Conservation (phyloP, 2,329 filamentous ascomycete species). For the Mycosphaerella arachidis region DNA sequence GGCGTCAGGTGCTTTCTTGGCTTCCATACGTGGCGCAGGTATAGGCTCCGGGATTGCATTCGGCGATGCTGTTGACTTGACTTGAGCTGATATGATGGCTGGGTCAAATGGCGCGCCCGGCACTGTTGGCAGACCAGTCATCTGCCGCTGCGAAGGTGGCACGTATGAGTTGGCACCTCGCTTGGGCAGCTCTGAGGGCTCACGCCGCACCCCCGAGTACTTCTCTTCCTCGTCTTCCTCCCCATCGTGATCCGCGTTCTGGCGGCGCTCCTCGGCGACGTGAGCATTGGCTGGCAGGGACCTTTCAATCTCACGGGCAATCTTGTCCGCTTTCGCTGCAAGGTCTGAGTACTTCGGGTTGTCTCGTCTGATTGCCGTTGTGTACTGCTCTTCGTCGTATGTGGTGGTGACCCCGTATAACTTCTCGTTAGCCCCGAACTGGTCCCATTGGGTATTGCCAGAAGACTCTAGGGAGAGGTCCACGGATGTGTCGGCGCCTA, state of each 20-base stretch:
- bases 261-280: constrained; percentile 76
- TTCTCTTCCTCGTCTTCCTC: constrained; percentile 89
- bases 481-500: constrained; percentile 47
- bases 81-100: constrained; percentile 83
- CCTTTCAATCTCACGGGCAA: constrained; percentile 84
- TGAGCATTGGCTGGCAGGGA: constrained; percentile 71
- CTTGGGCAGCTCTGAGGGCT: constrained; percentile 56
- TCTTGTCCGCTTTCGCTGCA: constrained; percentile 71
- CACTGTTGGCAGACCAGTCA: constrained; percentile 67
- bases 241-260: constrained; percentile 60
- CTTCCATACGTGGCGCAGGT: constrained; percentile 3
- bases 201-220: constrained; percentile 87
- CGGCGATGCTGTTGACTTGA: constrained; percentile 47
- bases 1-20: constrained; percentile 24
- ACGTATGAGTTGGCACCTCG: constrained; percentile 72
- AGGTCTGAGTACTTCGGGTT: constrained; percentile 77
- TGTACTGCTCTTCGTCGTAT: constrained; percentile 94
- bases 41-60: constrained; percentile 4
- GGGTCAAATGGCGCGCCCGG: constrained; percentile 76
- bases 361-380: constrained; percentile 78
- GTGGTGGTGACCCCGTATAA: constrained; percentile 84
- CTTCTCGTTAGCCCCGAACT: constrained; percentile 84
- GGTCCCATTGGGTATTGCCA: constrained; percentile 64
- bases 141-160: constrained; percentile 80
- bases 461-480: constrained; percentile 61